phyloP scores from a whole-genome alignment of 805 yeast species.

The Millerago galiae region DNA sequence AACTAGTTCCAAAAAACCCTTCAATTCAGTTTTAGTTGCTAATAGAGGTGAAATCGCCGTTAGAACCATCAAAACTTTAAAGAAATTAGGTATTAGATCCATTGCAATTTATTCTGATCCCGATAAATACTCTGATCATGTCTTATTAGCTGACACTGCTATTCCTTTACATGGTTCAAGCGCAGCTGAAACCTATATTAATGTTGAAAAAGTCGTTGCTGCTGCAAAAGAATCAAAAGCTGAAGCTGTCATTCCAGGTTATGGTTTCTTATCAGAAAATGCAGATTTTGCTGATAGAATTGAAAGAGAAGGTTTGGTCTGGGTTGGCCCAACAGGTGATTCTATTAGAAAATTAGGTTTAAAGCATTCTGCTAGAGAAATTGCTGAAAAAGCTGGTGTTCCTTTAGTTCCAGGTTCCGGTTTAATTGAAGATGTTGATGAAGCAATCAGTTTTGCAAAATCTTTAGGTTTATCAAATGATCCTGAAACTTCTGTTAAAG shows the following conservation, averaged over 20 bases:
- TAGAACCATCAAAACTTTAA: constrained; percentile 82
- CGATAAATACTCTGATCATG: constrained; percentile 86
- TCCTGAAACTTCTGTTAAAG: constrained; percentile 55
- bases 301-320: constrained; percentile 73
- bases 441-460: constrained; percentile 71
- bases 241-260: constrained; percentile 97
- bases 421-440: constrained; percentile 60
- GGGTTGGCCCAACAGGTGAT: constrained; percentile 96
- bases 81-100: constrained; percentile 68
- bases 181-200: constrained; percentile 87
- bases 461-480: constrained; percentile 40
- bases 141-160: constrained; percentile 72
- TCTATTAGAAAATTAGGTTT: constrained; percentile 87
- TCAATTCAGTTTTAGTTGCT: constrained; percentile 83
- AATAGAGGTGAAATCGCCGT: constrained; percentile 98
- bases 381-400: constrained; percentile 86
- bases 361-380: constrained; percentile 94
- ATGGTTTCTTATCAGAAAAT: constrained; percentile 93
- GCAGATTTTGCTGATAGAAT: constrained; percentile 94
- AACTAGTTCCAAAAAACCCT: constrained; percentile 43
- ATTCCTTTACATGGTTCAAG: constrained; percentile 73
- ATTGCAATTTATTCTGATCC: constrained; percentile 90
- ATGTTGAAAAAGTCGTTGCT: constrained; percentile 73
- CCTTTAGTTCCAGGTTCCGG: constrained; percentile 98
- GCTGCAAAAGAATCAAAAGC: constrained; percentile 84